Conservation (phyloP, 2,329 filamentous ascomycete genomes). For the Venturia carpophila region DNA sequence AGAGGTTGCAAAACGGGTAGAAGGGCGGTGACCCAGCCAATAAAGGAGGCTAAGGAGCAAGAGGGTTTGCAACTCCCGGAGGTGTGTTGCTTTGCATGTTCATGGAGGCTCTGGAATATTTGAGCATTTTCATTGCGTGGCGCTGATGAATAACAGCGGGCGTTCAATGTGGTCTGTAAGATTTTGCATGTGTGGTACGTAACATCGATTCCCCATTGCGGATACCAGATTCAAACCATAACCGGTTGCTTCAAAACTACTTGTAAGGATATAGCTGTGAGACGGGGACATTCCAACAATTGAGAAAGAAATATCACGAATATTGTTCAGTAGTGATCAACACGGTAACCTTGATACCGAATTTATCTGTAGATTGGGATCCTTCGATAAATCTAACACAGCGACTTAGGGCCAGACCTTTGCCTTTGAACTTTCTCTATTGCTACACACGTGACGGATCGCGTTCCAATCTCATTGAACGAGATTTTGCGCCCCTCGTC, state of each 20-base stretch:
- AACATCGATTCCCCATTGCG: neutral
- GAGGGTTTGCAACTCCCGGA: neutral
- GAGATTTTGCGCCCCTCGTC: too few species aligned
- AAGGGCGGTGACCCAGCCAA: neutral
- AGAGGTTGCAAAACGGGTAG: neutral
- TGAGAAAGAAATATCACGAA: too few species aligned
- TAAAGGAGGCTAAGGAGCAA: neutral
- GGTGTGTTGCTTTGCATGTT: neutral
- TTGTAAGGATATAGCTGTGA: neutral
- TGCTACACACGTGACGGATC: too few species aligned
- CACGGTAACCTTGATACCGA: too few species aligned
- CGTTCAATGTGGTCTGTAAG: neutral
- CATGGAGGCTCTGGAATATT: neutral
- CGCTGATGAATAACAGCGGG: neutral
- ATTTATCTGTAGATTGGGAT: too few species aligned
- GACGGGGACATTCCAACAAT: too few species aligned
- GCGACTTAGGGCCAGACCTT: too few species aligned
- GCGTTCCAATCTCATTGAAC: too few species aligned
- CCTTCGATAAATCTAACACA: too few species aligned
- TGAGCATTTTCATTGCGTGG: neutral
- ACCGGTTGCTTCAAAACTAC: neutral
- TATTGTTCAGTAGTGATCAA: too few species aligned
- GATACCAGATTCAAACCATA: neutral
- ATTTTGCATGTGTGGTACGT: neutral
- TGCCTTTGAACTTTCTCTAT: too few species aligned